These are phyloP conservation scores for Trichoderma reesei DNA, from an alignment of 495 filamentous ascomycete genomes.

Conservation along the genomic window DNA sequence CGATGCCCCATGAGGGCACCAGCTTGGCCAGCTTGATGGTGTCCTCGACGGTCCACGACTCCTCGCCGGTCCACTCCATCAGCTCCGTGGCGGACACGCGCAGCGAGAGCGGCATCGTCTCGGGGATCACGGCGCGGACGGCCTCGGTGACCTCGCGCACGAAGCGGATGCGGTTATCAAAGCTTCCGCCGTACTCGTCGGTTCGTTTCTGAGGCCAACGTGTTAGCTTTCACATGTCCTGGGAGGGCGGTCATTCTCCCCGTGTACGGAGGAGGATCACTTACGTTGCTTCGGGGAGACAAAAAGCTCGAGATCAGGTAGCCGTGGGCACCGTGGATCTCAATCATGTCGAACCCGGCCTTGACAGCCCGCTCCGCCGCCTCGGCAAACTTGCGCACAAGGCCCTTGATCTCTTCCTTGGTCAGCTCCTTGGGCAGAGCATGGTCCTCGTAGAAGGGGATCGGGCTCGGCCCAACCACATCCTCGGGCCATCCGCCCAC, in stretches of 20 bases:
- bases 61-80: conserved; percentile 45
- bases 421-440: conserved; percentile 48
- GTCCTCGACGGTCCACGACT: conserved; percentile 56
- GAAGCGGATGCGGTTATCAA: conserved; percentile 46
- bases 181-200: conserved; percentile 48
- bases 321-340: conserved; percentile 54
- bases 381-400: conserved; percentile 51
- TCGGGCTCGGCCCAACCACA: conserved; percentile 40
- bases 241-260: neutral
- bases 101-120: conserved; percentile 53
- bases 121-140: conserved; percentile 44
- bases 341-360: conserved; percentile 62
- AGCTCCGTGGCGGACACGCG: conserved; percentile 66
- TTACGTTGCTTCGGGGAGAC: conserved; percentile 48
- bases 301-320: conserved; percentile 58
- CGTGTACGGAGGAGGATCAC: neutral
- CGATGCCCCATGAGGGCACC: conserved; percentile 56
- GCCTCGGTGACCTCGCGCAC: conserved; percentile 38
- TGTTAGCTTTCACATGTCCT: neutral
- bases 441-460: conserved; percentile 38
- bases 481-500: conserved; percentile 60
- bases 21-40: conserved; percentile 53
- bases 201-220: conserved; percentile 25
- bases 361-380: conserved; percentile 50
- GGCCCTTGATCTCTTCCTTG: conserved; percentile 47